Conservation (phyloP, 768 basidiomycete genomes). For the Filobasidium wieringae region DNA sequence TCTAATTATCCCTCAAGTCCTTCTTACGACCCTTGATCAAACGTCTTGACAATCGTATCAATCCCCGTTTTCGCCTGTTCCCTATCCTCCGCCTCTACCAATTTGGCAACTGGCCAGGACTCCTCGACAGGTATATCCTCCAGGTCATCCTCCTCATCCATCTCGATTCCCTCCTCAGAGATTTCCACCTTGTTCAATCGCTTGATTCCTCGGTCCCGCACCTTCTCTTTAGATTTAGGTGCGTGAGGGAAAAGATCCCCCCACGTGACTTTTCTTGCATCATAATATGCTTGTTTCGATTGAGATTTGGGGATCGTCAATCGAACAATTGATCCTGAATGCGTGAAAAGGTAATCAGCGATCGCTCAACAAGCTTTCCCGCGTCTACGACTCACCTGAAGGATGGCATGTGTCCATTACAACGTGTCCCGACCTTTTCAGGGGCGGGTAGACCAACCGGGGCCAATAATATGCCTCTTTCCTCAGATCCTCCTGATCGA, state of each 20-base stretch:
- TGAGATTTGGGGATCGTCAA: conserved; percentile 84
- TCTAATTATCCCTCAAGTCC: too few relatives aligned
- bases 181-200: conserved; percentile 19
- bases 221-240: conserved; percentile 46
- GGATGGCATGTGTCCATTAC: conserved; percentile 77
- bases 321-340: conserved; percentile 77
- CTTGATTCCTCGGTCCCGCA: conserved; percentile 29
- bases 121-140: background rate
- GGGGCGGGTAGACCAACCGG: conserved; percentile 76
- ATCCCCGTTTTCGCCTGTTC: background rate
- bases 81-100: background rate
- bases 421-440: conserved; percentile 83
- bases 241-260: conserved; percentile 89
- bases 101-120: background rate
- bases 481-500: conserved; percentile 46
- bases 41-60: too few relatives aligned
- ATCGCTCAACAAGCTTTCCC: background rate
- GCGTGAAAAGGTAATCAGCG: conserved; percentile 8
- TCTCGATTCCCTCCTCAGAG: background rate
- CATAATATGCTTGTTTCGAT: conserved; percentile 89
- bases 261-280: conserved; percentile 85
- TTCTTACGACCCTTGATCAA: too few relatives aligned
- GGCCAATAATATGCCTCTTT: conserved; percentile 79
- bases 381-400: conserved; percentile 48
- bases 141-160: background rate